phyloP scores from a whole-genome alignment of 441 rosid genomes.

The Cnidoscolus chayamansa region DNA sequence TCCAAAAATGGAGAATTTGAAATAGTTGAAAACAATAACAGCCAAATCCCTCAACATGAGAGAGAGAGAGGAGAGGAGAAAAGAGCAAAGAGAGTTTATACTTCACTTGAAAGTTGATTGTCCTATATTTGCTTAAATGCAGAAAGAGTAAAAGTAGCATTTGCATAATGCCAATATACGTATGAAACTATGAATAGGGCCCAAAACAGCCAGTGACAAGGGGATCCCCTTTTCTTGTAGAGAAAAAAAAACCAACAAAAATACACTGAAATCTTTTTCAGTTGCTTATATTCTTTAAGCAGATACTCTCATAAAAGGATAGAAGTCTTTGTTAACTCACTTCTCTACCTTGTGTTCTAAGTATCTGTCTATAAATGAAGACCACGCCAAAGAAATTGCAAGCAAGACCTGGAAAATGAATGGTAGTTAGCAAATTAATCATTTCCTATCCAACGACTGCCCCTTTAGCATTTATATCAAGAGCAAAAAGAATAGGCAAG shows the following conservation, averaged over 20 bases:
- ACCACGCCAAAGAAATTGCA: constrained; percentile 85
- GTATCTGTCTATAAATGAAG: constrained; percentile 62
- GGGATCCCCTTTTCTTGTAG: not conserved
- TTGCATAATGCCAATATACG: not conserved
- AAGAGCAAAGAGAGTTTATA: not conserved
- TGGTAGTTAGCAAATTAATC: constrained; percentile 19
- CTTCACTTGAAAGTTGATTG: not conserved
- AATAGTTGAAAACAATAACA: not conserved
- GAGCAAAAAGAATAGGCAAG: not conserved
- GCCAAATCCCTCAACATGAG: not conserved
- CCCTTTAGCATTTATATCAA: constrained; percentile 15
- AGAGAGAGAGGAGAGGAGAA: not conserved
- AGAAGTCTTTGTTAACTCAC: constrained; percentile 67
- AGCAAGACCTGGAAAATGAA: constrained; percentile 64
- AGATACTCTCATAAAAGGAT: constrained; percentile 17
- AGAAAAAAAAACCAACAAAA: not conserved
- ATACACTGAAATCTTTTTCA: not conserved
- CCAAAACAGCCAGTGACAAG: not conserved
- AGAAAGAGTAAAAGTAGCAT: not conserved
- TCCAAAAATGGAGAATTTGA: not conserved
- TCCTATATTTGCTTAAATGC: not conserved
- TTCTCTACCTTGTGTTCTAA: constrained; percentile 84
- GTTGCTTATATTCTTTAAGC: constrained; percentile 12
- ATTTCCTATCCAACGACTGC: constrained; percentile 11
- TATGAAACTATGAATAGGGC: not conserved